Base-by-base conservation (phyloP, 2,329 filamentous ascomycete species). In the Sclerotinia nivalis region DNA sequence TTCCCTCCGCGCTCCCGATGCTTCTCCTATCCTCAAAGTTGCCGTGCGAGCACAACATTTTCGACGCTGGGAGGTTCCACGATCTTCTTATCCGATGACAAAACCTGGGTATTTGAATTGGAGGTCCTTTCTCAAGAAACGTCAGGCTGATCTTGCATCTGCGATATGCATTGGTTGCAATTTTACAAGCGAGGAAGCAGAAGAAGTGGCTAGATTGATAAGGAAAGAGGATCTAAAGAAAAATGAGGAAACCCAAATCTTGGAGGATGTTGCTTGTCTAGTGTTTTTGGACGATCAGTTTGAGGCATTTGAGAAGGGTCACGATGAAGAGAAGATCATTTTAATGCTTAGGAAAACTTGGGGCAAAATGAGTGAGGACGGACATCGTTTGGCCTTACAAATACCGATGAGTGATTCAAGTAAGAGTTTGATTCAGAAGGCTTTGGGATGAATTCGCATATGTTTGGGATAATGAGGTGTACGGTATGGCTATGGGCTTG, bases 241-340 rank as follows among this genome's bases (percentile, higher is more conserved):
- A 68, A 86, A 88, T 70, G 83, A 84, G 71, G 90, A 93, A 79
- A 89, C 90, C 68, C 91, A 95, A 82, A 84, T 87, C 9, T 83
- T 97, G 72, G 93, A 96, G 82, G 93, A 96, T 81, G 91, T 93
- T 59, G 93, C 93, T 4, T 96, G 93, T 78, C 81, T 97, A 69
- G 93, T 96, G 40, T 97, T 97, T 78, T 81, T 97, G 73, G 93
- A 96, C 78, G 92, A 95, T 78, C 91, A 96, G 78, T 91, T 96
- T 73, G 93, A 94, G 76, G 87, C 86, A 65, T 97, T 96, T 80
- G 90, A 93, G 83, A 84, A 79, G 74, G 91, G 94, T 40, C 85
- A 89, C 68, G 91, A 93, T 76, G 91, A 95, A 81, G 89, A 88
- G 65, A 96, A 96, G 84, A 88, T 93, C 71, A 78, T 95, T 28